Evolutionary conservation across 352 stramenopile genomes (phyloP).

Genomic region (Globisporangium polare): DNA sequence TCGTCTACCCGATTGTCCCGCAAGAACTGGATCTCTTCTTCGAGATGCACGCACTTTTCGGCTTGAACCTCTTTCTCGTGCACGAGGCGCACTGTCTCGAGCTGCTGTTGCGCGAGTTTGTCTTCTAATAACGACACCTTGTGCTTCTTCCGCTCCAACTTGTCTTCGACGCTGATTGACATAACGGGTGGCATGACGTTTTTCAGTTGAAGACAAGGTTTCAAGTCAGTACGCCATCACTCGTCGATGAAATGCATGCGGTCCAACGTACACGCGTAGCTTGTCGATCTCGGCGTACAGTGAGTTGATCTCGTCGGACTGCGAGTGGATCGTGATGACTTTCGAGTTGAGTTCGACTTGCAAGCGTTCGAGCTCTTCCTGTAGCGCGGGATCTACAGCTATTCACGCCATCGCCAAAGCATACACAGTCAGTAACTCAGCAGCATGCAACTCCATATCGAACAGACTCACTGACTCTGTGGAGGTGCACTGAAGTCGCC

Average conservation of each 20-base stretch:
- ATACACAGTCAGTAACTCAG: neutral
- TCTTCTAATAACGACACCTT: constrained; percentile 26
- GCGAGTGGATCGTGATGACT: constrained; percentile 47
- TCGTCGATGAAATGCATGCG: too few relatives aligned
- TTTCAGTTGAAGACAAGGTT: neutral
- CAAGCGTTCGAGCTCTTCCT: constrained; percentile 59
- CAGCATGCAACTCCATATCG: neutral
- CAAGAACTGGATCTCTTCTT: constrained; percentile 59
- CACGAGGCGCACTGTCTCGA: constrained; percentile 47
- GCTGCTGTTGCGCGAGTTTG: constrained; percentile 28
- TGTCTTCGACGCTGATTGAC: constrained; percentile 25
- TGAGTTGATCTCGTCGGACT: constrained; percentile 57
- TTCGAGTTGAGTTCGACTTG: constrained; percentile 54
- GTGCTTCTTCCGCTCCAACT: constrained; percentile 33
- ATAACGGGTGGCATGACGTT: neutral
- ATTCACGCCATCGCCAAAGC: neutral
- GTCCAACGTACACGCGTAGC: constrained; percentile 26
- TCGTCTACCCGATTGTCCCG: constrained; percentile 46
- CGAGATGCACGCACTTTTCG: constrained; percentile 38
- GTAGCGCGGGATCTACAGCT: constrained; percentile 26
- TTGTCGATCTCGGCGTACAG: constrained; percentile 58
- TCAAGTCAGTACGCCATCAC: too few relatives aligned
- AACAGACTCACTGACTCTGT: neutral
- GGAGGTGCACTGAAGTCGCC: neutral
- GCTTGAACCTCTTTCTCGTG: constrained; percentile 44